These are phyloP conservation scores for Malassezia yamatoensis DNA, from an alignment of 1,284 basidiomycete species.

Conservation along the genomic window DNA sequence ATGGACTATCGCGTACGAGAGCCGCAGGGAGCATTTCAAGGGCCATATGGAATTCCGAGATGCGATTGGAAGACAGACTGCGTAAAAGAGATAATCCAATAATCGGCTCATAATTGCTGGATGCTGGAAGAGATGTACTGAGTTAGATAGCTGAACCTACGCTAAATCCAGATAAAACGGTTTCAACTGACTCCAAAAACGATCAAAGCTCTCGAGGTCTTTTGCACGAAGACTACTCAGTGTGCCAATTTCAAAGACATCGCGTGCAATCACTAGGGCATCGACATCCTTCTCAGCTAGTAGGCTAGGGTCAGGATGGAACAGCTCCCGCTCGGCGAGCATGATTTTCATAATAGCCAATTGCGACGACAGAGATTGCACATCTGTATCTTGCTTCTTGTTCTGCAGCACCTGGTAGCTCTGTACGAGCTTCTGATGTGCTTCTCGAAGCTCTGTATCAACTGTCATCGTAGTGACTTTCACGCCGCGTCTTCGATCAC, in stretches of 20 bases:
- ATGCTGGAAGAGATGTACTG: slow-evolving; percentile 66
- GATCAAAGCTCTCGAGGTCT: slow-evolving; percentile 82
- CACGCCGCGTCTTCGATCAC: slow-evolving; percentile 9
- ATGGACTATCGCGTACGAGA: slow-evolving; percentile 29
- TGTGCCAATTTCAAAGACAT: slow-evolving; percentile 88
- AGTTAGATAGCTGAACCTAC: slow-evolving; percentile 46
- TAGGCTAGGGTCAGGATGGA: slow-evolving; percentile 54
- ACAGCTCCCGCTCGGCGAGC: slow-evolving; percentile 64
- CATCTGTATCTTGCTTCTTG: background rate
- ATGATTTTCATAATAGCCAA: slow-evolving; percentile 56
- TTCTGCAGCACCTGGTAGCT: slow-evolving; percentile 5
- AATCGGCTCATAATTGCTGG: slow-evolving; percentile 74
- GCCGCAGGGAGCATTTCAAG: slow-evolving; percentile 66
- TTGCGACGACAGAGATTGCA: slow-evolving; percentile 17
- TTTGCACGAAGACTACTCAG: slow-evolving; percentile 79
- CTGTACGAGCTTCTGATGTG: slow-evolving; percentile 4
- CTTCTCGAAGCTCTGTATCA: slow-evolving; percentile 9
- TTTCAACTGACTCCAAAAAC: slow-evolving; percentile 84
- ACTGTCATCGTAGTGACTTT: slow-evolving; percentile 6
- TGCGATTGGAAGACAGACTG: slow-evolving; percentile 86
- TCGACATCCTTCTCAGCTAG: slow-evolving; percentile 45
- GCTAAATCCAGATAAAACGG: slow-evolving; percentile 78
- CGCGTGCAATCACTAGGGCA: slow-evolving; percentile 55
- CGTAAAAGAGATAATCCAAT: slow-evolving; percentile 87
- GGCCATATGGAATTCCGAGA: slow-evolving; percentile 97